Conservation (phyloP, 2,329 filamentous ascomycete species). For the Exophiala sp. region DNA sequence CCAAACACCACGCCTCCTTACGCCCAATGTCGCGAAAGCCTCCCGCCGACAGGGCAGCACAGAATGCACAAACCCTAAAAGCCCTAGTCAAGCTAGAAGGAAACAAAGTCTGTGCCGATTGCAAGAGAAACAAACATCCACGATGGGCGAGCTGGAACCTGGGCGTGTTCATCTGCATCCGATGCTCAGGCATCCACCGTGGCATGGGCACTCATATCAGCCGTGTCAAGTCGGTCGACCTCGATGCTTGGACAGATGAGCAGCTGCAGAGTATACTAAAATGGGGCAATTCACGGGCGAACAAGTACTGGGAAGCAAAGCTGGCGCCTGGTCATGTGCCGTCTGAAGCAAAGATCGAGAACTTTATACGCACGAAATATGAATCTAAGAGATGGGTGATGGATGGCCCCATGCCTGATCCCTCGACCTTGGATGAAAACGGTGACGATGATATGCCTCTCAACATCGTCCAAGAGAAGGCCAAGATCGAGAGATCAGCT, state of each 20-base stretch:
- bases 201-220: conserved; percentile 99
- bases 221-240: conserved; percentile 93
- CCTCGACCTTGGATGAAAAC: conserved; percentile 73
- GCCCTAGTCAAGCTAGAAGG: conserved; percentile 85
- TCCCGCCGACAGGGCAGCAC: conserved; percentile 71
- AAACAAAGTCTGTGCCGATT: conserved; percentile 97
- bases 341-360: conserved; percentile 97
- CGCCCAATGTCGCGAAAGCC: conserved; percentile 37
- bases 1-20: background rate
- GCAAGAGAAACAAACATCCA: conserved; percentile 97
- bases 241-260: conserved; percentile 98
- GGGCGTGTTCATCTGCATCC: conserved; percentile 94
- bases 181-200: conserved; percentile 96
- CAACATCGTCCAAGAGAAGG: conserved; percentile 64
- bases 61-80: conserved; percentile 92
- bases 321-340: conserved; percentile 84
- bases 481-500: conserved; percentile 57
- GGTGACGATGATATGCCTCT: conserved; percentile 77
- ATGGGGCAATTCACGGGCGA: conserved; percentile 94
- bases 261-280: conserved; percentile 87
- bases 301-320: conserved; percentile 98
- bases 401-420: conserved; percentile 91
- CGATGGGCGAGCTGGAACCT: conserved; percentile 99
- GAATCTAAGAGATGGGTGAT: conserved; percentile 99
- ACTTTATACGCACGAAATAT: conserved; percentile 98